Evolutionary conservation across 768 basidiomycete species (phyloP).

Genomic region (Auriscalpium microsporum): DNA sequence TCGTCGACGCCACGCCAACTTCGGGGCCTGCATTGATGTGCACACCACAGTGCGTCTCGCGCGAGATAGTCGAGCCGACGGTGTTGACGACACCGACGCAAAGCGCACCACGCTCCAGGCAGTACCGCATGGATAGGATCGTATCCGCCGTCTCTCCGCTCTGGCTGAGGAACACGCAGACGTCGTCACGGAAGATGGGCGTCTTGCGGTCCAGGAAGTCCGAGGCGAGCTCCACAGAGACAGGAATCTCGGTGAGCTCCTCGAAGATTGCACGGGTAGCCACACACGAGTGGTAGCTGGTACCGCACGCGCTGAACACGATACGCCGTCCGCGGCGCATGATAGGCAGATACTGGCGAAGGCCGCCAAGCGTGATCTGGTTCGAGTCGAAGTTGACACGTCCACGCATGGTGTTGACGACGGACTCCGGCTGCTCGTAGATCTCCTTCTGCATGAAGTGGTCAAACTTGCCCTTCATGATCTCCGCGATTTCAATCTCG

Average conservation of each 20-base stretch:
- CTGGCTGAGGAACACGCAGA: constrained; percentile 93
- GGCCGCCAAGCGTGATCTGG: constrained; percentile 87
- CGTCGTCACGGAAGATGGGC: constrained; percentile 98
- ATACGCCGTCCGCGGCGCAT: constrained; percentile 92
- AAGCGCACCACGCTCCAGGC: constrained; percentile 91
- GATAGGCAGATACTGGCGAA: constrained; percentile 90
- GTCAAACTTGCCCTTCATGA: constrained; percentile 99
- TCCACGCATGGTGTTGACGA: constrained; percentile 99
- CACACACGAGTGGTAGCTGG: constrained; percentile 94
- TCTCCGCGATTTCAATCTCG: constrained; percentile 98
- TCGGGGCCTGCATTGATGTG: constrained; percentile 99
- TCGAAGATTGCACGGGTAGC: constrained; percentile 98
- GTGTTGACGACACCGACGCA: constrained; percentile 98
- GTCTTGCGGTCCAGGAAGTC: constrained; percentile 99
- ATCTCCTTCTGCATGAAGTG: constrained; percentile 99
- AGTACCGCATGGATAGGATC: constrained; percentile 92
- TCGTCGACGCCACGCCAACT: constrained; percentile 98
- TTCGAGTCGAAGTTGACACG: constrained; percentile 96
- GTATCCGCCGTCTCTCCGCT: constrained; percentile 99
- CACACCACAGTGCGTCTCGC: constrained; percentile 98
- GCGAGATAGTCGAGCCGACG: constrained; percentile 94
- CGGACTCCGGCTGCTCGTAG: constrained; percentile 97
- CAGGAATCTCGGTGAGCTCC: constrained; percentile 97
- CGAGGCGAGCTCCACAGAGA: constrained; percentile 92
- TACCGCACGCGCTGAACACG: constrained; percentile 97